Evolutionary conservation across 2,329 filamentous ascomycete genomes (phyloP), one percentile per base, ranked within the genome.

Genomic region (Alternaria panax): DNA sequence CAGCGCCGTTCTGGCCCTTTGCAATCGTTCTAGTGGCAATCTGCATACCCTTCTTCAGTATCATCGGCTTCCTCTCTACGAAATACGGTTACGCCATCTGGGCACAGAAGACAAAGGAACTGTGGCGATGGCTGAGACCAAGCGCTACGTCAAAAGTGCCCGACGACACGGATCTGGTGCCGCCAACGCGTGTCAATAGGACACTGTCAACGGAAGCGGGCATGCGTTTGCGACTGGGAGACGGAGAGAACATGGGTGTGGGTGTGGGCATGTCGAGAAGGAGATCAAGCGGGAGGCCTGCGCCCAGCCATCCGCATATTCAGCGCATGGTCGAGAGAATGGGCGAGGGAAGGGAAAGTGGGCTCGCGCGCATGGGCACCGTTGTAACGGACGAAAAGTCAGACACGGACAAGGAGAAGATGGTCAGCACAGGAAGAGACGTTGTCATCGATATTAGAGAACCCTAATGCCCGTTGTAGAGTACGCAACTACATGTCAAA

Each of bases 21-120:
- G 80, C 75, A 16, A 69, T 81, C 16, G 80, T 80, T 6, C 74
- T 79, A 2, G 72, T 68, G 8, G 75, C 76, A 7, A 79, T 82
- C 16, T 82, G 81, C 57, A 59, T 82, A 1, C 81, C 80, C 2
- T 82, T 81, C 60, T 82, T 82, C 67, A 70, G 80, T 4, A 77
- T 83, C 16, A 79, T 83, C 54, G 79, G 79, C 46, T 79, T 79
- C 36, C 72, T 82, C 4, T 81, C 81, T 52, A 79, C 80, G 0
- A 76, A 74, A 12, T 72, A 71, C 30, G 79, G 79, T 3, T 78
- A 80, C 62, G 62, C 69, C 4, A 75, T 78, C 47, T 80, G 78
- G 78, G 65, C 63, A 9, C 61, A 65, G 8, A 75, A 75, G 25
- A 73, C 71, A 4, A 71, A 68, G 16, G 64, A 68, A 22, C 7